These are phyloP conservation scores for Mucor racemosus DNA, from an alignment of 371 early-diverging fungal species.

Conservation along the genomic window DNA sequence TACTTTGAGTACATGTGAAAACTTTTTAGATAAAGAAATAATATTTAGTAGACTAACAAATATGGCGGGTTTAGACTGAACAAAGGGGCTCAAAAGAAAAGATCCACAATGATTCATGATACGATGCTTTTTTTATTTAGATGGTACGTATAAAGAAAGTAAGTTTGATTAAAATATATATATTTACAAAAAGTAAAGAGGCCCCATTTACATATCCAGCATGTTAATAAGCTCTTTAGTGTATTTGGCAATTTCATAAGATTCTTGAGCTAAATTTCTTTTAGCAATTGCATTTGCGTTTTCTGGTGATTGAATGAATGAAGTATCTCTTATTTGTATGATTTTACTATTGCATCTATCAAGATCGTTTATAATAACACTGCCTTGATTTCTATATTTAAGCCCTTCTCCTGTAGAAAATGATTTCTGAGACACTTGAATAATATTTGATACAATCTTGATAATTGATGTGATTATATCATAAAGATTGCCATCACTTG, in stretches of 20 bases:
- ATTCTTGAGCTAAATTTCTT: slow-evolving; percentile 84
- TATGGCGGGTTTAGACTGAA: too few species aligned
- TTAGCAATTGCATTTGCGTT: slow-evolving; percentile 71
- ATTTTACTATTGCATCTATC: slow-evolving; percentile 69
- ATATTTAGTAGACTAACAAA: too few species aligned
- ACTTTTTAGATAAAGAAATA: too few species aligned
- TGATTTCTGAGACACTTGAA: slow-evolving; percentile 47
- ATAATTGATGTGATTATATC: slow-evolving; percentile 73
- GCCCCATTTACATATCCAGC: slow-evolving; percentile 32
- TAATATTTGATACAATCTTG: slow-evolving; percentile 51
- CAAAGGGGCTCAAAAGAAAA: too few species aligned
- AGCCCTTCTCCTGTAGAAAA: slow-evolving; percentile 47
- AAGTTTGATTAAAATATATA: background rate
- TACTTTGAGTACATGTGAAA: too few species aligned
- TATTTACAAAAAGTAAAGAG: background rate
- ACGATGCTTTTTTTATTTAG: background rate
- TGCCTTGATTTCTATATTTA: slow-evolving; percentile 45
- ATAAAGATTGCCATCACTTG: slow-evolving; percentile 21
- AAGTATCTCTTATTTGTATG: slow-evolving; percentile 65
- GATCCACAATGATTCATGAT: background rate
- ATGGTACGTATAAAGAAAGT: background rate
- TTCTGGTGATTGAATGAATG: slow-evolving; percentile 44
- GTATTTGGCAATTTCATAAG: slow-evolving; percentile 91
- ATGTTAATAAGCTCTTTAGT: slow-evolving; percentile 75
- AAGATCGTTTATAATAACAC: slow-evolving; percentile 71